Conservation (phyloP, 768 basidiomycete genomes). For the Termitomyces sp. region DNA sequence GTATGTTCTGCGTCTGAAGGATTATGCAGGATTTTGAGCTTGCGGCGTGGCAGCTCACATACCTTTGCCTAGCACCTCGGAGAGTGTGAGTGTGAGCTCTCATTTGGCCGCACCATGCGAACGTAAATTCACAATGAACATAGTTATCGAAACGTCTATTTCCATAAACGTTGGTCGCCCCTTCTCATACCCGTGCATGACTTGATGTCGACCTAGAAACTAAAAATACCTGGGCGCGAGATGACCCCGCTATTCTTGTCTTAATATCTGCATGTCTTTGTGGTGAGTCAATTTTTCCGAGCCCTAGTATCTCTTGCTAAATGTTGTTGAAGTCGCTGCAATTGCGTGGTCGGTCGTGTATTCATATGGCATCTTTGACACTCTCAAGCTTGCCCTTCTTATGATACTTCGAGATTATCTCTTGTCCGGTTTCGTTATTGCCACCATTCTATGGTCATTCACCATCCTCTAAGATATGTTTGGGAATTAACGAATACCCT, state of each 20-base stretch:
- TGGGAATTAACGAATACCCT: conserved; percentile 6
- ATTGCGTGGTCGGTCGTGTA: conserved; percentile 86
- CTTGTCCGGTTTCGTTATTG: conserved; percentile 63
- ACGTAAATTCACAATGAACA: conserved; percentile 11
- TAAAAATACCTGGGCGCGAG: conserved; percentile 97
- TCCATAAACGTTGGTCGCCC: conserved; percentile 78
- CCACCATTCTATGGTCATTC: conserved; percentile 71
- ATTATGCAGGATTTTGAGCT: conserved; percentile 84
- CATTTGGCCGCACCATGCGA: neutral
- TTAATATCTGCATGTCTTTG: conserved; percentile 75
- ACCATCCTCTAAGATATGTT: neutral
- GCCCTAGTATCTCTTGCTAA: neutral
- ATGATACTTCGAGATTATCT: conserved; percentile 93
- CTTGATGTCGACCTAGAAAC: conserved; percentile 56
- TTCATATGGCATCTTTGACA: conserved; percentile 48
- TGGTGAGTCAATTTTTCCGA: conserved; percentile 36
- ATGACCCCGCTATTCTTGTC: conserved; percentile 93
- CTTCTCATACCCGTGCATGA: neutral
- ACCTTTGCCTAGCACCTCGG: conserved; percentile 86
- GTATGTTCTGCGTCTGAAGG: conserved; percentile 1
- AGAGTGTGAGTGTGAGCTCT: conserved; percentile 61
- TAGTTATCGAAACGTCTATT: conserved; percentile 95
- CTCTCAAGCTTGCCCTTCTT: conserved; percentile 59
- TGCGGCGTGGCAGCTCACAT: conserved; percentile 93
- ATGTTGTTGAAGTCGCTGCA: conserved; percentile 53